Evolutionary conservation across 1,284 basidiomycete genomes (phyloP), one percentile per base, ranked within the genome.

Genomic region (Ustilago curta): DNA sequence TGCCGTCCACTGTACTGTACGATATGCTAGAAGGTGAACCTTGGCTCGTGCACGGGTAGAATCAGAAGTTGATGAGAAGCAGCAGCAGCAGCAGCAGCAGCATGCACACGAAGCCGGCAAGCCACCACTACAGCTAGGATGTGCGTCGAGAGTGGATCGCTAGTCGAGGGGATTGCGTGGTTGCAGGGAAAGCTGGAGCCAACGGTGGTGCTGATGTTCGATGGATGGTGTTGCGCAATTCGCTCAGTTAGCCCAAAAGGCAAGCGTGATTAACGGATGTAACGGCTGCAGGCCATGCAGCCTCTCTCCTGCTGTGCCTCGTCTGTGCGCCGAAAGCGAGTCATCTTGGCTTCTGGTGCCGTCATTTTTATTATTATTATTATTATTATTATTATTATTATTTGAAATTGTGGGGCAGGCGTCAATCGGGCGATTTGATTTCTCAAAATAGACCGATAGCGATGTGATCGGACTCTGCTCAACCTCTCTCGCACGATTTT

Each of bases 381-480:
- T n/a, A n/a, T n/a, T n/a, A n/a, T n/a, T n/a, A n/a, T n/a, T n/a
- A n/a, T n/a, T n/a, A n/a, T n/a, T n/a, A n/a, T n/a, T n/a, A n/a
- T n/a, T n/a, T n/a, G n/a, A n/a, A n/a, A n/a, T 48, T 48, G 27
- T 47, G 45, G 27, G 48, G 16, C n/a, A 32, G 16, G 48, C 18
- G 9, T 8, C 11, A 19, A 50, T 50, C 48, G 19, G 48, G n/a
- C 8, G n/a, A 21, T 31, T 48, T 9, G 8, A 7, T 12, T 19
- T 25, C n/a, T n/a, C n/a, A 1, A 11, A 25, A 8, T 7, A 23
- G 8, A 3, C 64, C 64, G 64, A 67, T 67, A 3, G 0, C 11
- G 16, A 27, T 48, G 58, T 55, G 64, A 67, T 60, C 64, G 64
- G 58, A 56, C 45, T 8, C 4, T n/a, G 18, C 11, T 47, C 27